Base-by-base conservation (phyloP, 805 yeast species). In the Starmerella lactis-condensi region DNA sequence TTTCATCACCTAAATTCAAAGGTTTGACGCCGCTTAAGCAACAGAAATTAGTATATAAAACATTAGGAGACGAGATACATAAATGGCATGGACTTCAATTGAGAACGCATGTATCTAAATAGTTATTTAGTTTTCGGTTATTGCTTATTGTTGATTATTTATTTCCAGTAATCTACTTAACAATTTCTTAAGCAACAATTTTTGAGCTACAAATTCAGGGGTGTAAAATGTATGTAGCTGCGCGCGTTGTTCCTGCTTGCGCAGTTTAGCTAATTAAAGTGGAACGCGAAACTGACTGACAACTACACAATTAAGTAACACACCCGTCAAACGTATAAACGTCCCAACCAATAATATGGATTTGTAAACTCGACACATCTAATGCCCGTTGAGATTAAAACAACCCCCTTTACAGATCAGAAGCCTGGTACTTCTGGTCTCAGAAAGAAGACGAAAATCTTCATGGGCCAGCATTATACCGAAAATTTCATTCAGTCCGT, bases 341-440 rank as follows among this genome's bases (percentile, higher is more conserved):
- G n/a, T n/a, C n/a, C n/a, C n/a, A n/a, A n/a, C n/a, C n/a, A n/a
- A n/a, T n/a, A n/a, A n/a, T n/a, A n/a, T n/a, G n/a, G n/a, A n/a
- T n/a, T n/a, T n/a, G n/a, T n/a, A n/a, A n/a, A n/a, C n/a, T n/a
- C n/a, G 23, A n/a, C n/a, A 11, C n/a, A n/a, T n/a, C n/a, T n/a
- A n/a, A n/a, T n/a, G n/a, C n/a, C 29, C 25, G 24, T 37, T 14
- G 16, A 32, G 7, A 61, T 78, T 26, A 50, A 65, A 23, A 83
- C 96, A 15, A 69, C 65, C 9, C 72, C 93, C 1, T 85, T 69
- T 55, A 63, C 57, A 26, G 98, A 83, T 58, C 98, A 85, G 54
- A 89, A 83, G 53, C 96, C 98, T 9, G 98, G 98, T 22, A 85
- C 98, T 15, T 85, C 96, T 6, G 98, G 98, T 16, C 69, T 85